These are phyloP conservation scores for Graphilbum ipis-grandicollis DNA, from an alignment of 2,329 filamentous ascomycete species.

Conservation along the genomic window DNA sequence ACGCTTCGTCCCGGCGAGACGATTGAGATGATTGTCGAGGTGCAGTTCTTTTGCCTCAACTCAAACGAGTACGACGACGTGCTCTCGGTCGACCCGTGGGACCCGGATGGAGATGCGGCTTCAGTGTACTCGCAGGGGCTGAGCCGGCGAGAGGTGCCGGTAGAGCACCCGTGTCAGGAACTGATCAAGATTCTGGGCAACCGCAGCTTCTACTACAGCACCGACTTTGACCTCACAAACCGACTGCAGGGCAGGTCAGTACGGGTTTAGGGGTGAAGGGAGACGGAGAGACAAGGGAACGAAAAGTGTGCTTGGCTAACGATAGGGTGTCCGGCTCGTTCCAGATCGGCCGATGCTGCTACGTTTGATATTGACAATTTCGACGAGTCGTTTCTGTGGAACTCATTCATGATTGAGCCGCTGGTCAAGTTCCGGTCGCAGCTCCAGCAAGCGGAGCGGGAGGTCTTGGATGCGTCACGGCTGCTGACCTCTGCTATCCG, in stretches of 20 bases:
- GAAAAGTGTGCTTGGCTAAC: not conserved
- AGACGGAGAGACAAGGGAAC: no score
- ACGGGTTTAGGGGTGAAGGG: not conserved
- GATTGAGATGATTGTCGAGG: conserved; percentile 68
- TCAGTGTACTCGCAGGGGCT: conserved; percentile 32
- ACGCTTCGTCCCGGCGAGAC: conserved; percentile 76
- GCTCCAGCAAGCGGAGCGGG: conserved; percentile 56
- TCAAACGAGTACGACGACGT: conserved; percentile 73
- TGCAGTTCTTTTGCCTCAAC: conserved; percentile 89
- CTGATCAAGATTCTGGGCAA: conserved; percentile 84
- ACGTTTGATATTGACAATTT: conserved; percentile 85
- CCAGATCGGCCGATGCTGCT: conserved; percentile 53
- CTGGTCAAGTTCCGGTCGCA: conserved; percentile 77
- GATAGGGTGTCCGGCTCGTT: conserved; percentile 29
- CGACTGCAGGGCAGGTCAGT: conserved; percentile 67
- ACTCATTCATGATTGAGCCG: conserved; percentile 94
- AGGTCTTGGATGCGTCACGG: conserved; percentile 66
- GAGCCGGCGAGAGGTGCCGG: conserved; percentile 48
- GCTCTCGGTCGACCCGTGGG: conserved; percentile 34
- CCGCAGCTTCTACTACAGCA: conserved; percentile 94
- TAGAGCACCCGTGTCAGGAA: conserved; percentile 80
- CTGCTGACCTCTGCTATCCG: conserved; percentile 89
- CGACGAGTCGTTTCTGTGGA: conserved; percentile 89
- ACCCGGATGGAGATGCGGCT: conserved; percentile 29
- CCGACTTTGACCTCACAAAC: conserved; percentile 94